Base-by-base conservation (phyloP, 2,329 filamentous ascomycete species). In the Aotearoamyces nothofagi region DNA sequence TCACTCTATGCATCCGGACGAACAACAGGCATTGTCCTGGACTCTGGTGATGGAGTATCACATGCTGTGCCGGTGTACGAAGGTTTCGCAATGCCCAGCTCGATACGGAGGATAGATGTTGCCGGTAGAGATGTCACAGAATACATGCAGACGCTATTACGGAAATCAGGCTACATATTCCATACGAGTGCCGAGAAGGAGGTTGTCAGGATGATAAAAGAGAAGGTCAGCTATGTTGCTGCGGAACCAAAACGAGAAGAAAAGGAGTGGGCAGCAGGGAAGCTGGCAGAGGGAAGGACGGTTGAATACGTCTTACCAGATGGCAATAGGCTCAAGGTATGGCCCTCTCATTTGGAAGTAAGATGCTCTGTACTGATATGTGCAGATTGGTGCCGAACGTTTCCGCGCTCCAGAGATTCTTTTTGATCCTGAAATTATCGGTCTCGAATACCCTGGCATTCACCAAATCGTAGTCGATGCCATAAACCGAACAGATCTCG, bases 161-260 rank as follows among this genome's bases (percentile, higher is more conserved):
- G 90, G 47, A 96, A 94, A 63, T 81, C 76, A 43, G 90, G 90
- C 27, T 83, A 90, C 50, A 73, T 94, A 11, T 92, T 98, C 53
- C 87, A 96, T 57, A 98, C 90, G 11, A 94, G 84, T 51, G 90
- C 90, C 9, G 90, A 98, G 63, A 98, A 98, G 61, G 90, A 98
- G 58, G 84, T 94, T n/a, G 90, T 98, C 33, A 73, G 87, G 40
- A 68, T 83, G 54, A 94, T 98, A 59, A 98, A 98, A 60, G 90
- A 98, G 64, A 81, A 80, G 49, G 78, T 83, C 26, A 79, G 81
- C 33, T 98, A 96, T 52, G 78, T 98, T 22, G 84, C 90, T 14
- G 59, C 80, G 29, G 86, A 96, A 52, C 86, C 90, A 5, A 78
- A 78, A 50, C 84, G 80, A 44, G 90, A 98, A 54, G 90, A 98